Percentiles rank a stretch among this genome's conserved stretches.
phyloP scores from a whole-genome alignment of 108 stramenopile genomes.

The Parmales sp. region DNA sequence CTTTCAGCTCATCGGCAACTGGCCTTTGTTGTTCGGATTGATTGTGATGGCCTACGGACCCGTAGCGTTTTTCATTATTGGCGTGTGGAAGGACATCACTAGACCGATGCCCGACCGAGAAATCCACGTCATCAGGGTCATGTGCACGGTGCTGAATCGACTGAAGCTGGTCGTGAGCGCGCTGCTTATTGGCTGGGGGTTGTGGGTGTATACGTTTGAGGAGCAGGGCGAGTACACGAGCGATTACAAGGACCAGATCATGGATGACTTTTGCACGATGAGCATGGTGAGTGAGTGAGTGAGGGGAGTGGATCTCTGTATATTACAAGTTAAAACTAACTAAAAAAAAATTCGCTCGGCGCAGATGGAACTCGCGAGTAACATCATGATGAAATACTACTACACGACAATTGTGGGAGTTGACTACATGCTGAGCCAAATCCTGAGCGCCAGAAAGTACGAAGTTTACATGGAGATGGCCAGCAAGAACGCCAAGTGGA shows the following conservation, averaged over 20 bases:
- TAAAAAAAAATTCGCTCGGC: too few species aligned
- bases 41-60: constrained; percentile 7
- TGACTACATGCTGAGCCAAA: constrained; percentile 11
- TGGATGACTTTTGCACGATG: constrained; percentile 5
- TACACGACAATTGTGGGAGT: constrained; percentile 8
- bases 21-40: neutral
- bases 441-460: neutral
- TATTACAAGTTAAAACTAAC: too few species aligned
- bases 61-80: neutral
- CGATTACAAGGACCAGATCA: neutral
- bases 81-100: constrained; percentile 11
- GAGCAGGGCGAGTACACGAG: neutral
- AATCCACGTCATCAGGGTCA: neutral
- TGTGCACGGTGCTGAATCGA: neutral
- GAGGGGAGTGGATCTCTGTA: too few species aligned
- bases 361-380: neutral
- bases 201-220: neutral
- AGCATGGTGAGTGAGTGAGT: neutral
- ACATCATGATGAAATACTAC: constrained; percentile 11
- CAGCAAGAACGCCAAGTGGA: neutral
- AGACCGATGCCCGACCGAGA: constrained; percentile 5
- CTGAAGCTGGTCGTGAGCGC: neutral
- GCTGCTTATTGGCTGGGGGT: neutral
- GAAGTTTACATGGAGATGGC: constrained; percentile 10
- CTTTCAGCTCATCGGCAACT: constrained; percentile 7